Conservation (phyloP, 2,329 filamentous ascomycete species). For the Juglanconis oblonga region DNA sequence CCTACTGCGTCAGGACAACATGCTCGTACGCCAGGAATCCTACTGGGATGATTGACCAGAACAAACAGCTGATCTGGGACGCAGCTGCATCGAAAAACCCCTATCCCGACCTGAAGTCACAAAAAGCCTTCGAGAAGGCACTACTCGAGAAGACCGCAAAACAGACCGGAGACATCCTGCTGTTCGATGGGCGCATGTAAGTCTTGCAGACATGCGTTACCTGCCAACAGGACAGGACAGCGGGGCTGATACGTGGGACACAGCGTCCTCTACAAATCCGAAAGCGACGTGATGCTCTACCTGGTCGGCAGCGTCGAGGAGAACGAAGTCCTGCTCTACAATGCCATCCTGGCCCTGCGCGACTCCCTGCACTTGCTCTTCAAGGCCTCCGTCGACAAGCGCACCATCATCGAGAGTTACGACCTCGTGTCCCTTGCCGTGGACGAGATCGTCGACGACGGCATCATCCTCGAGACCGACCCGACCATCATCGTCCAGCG, state of each 20-base stretch:
- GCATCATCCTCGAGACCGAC: conserved; percentile 96
- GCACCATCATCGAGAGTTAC: conserved; percentile 98
- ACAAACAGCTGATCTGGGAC: conserved; percentile 9
- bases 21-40: conserved; percentile 19
- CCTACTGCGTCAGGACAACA: conserved; percentile 25
- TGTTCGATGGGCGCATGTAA: conserved; percentile 87
- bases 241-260: neutral
- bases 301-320: conserved; percentile 88
- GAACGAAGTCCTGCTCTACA: conserved; percentile 96
- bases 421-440: conserved; percentile 91
- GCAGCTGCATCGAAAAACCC: conserved; percentile 56
- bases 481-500: conserved; percentile 89
- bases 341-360: conserved; percentile 84
- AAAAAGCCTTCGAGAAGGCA: conserved; percentile 96
- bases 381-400: conserved; percentile 97
- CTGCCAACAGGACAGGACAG: neutral
- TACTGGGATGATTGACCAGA: conserved; percentile 17
- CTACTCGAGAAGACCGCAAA: conserved; percentile 94
- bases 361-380: conserved; percentile 88
- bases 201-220: neutral
- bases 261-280: conserved; percentile 88
- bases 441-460: conserved; percentile 93
- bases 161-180: conserved; percentile 91
- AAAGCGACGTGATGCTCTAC: conserved; percentile 95
- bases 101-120: conserved; percentile 85